Conservation (phyloP, 1,139 yeast species). For the Chernovozyma sophiae-reginae region DNA sequence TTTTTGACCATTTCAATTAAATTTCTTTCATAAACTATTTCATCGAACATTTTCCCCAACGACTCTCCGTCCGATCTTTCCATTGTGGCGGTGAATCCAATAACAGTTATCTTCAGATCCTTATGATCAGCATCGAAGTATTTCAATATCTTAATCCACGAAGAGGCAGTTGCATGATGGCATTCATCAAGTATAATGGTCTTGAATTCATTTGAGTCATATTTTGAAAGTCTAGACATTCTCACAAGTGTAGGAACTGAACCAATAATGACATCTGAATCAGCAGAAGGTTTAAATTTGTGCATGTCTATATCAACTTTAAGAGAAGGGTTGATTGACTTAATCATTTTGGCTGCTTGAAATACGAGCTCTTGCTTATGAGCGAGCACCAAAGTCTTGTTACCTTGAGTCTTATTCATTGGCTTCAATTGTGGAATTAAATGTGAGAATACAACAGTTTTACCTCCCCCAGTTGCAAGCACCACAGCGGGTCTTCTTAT, state of each 20-base stretch:
- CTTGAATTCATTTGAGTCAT: constrained; percentile 57
- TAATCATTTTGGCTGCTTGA: constrained; percentile 61
- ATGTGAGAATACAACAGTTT: constrained; percentile 78
- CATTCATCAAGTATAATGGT: constrained; percentile 87
- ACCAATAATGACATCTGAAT: constrained; percentile 68
- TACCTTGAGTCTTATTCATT: constrained; percentile 25
- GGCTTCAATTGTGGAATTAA: constrained; percentile 50
- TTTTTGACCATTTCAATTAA: constrained; percentile 65
- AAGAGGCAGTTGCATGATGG: constrained; percentile 79
- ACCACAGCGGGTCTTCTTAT: constrained; percentile 70
- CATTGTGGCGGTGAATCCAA: constrained; percentile 87
- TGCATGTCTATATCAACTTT: constrained; percentile 77
- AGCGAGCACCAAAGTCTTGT: constrained; percentile 63
- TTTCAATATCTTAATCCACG: constrained; percentile 57
- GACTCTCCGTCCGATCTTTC: constrained; percentile 63
- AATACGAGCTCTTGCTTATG: constrained; percentile 76
- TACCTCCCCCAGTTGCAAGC: constrained; percentile 94
- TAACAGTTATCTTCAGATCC: constrained; percentile 47
- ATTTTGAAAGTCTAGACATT: constrained; percentile 45
- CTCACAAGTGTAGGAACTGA: constrained; percentile 67
- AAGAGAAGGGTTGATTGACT: constrained; percentile 44
- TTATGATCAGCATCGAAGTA: constrained; percentile 51
- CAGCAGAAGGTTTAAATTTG: constrained; percentile 25
- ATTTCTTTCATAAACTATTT: constrained; percentile 68
- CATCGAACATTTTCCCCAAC: constrained; percentile 60